Conservation (phyloP, 1,284 basidiomycete genomes). For the Fomitopsis schrenkii region DNA sequence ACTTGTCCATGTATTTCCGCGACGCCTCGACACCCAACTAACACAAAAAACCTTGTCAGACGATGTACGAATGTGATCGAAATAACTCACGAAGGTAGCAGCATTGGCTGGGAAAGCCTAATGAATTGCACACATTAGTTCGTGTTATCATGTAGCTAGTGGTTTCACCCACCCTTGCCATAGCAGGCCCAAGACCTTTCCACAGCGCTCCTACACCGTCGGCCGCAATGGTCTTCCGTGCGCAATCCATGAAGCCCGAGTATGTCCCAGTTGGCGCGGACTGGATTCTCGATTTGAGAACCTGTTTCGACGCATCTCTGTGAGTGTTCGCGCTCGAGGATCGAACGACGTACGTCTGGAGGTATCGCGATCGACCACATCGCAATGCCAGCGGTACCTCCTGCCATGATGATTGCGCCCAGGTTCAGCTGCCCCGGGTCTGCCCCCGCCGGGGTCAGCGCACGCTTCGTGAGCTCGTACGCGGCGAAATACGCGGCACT, state of each 20-base stretch:
- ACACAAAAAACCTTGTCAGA: conserved; percentile 3
- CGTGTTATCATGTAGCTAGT: conserved; percentile 8
- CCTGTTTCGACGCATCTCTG: conserved; percentile 41
- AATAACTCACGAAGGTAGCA: conserved; percentile 82
- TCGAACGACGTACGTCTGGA: conserved; percentile 69
- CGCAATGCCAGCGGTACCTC: conserved; percentile 92
- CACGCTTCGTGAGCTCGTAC: conserved; percentile 92
- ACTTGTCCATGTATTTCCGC: conserved; percentile 64
- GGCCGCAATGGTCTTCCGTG: conserved; percentile 86
- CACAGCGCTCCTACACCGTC: conserved; percentile 91
- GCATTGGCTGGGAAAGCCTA: conserved; percentile 93
- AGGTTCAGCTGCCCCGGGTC: conserved; percentile 83
- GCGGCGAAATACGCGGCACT: conserved; percentile 98
- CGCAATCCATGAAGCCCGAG: conserved; percentile 91
- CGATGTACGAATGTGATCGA: conserved; percentile 3
- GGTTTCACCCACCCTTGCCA: conserved; percentile 72
- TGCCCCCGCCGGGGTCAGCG: conserved; percentile 74
- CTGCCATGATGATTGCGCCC: conserved; percentile 86
- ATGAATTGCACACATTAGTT: not conserved
- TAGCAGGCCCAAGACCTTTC: conserved; percentile 97
- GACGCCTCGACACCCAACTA: conserved; percentile 83
- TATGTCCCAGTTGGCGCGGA: conserved; percentile 97
- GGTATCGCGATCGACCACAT: conserved; percentile 98
- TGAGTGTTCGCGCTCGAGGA: not conserved
- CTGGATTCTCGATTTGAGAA: conserved; percentile 94